Percentiles rank a stretch among this genome's conserved stretches.
phyloP scores from a whole-genome alignment of 768 basidiomycete species.

The Kwoniella sp. region DNA sequence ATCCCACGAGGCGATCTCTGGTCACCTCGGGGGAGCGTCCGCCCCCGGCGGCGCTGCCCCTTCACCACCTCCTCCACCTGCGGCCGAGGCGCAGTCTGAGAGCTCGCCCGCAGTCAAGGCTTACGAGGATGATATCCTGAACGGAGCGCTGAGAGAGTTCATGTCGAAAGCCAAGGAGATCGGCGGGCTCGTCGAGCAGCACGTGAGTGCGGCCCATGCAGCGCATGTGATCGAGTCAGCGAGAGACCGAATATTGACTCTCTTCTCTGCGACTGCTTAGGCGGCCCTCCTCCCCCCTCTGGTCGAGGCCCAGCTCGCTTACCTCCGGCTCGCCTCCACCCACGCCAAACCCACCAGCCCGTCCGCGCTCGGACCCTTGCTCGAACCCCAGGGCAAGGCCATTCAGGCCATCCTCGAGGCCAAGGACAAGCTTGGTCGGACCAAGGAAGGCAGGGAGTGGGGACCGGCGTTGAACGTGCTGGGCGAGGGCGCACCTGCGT shows the following conservation, averaged over 20 bases:
- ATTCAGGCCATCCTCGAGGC: conserved; percentile 72
- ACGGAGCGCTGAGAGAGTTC: conserved; percentile 70
- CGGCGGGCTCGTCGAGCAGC: conserved; percentile 68
- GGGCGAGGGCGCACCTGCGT: conserved; percentile 72
- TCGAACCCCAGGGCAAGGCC: conserved; percentile 65
- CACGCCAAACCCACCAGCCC: conserved; percentile 76
- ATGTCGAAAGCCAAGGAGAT: conserved; percentile 67
- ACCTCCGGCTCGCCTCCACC: conserved; percentile 63
- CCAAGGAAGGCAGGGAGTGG: conserved; percentile 63
- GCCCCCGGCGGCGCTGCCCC: conserved; percentile 34
- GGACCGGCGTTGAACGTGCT: conserved; percentile 72
- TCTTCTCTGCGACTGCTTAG: conserved; percentile 49
- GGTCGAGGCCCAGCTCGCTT: conserved; percentile 63
- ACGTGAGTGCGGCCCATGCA: conserved; percentile 56
- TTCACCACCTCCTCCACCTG: conserved; percentile 41
- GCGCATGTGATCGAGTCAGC: no score
- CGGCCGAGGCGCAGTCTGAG: conserved; percentile 30
- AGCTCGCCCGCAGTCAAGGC: conserved; percentile 61
- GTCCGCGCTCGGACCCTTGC: conserved; percentile 57
- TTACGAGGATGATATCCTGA: conserved; percentile 69
- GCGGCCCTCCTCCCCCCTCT: conserved; percentile 56
- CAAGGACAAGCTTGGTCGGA: conserved; percentile 74
- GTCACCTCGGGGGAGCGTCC: conserved; percentile 38
- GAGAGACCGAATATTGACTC: conserved; percentile 5
- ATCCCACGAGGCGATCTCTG: conserved; percentile 35